These are phyloP conservation scores for Pseudognaphalium luteoalbum DNA, from an alignment of 129 eudicot genomes.

Conservation along the genomic window DNA sequence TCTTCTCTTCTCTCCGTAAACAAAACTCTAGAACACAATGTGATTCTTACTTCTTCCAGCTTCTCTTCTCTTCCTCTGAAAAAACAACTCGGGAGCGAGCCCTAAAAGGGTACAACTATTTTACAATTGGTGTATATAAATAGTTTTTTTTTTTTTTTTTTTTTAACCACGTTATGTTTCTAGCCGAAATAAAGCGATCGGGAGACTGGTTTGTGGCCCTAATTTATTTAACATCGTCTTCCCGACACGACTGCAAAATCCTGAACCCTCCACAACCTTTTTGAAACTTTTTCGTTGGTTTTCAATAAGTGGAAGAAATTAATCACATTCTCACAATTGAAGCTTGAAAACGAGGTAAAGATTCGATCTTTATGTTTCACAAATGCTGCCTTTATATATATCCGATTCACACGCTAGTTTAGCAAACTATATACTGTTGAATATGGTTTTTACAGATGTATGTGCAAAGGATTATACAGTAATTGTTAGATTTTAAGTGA, in stretches of 20 bases:
- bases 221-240: neutral
- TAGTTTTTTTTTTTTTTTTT: no score
- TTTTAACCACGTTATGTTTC: no score
- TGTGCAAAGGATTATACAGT: neutral
- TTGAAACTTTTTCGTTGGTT: neutral
- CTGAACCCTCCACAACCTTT: neutral
- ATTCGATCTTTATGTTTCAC: constrained; percentile 15
- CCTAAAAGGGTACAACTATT: no score
- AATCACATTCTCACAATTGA: constrained; percentile 19
- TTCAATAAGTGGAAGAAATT: neutral
- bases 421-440: neutral
- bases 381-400: constrained; percentile 13
- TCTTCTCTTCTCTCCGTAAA: no score
- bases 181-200: no score
- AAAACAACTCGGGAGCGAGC: no score
- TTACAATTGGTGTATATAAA: no score
- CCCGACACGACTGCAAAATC: no score
- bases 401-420: neutral
- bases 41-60: no score
- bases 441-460: neutral
- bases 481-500: constrained; percentile 18
- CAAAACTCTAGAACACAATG: no score
- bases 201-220: no score
- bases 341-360: constrained; percentile 28
- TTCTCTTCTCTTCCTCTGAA: no score